These are phyloP conservation scores for Periconia sp. DNA, from an alignment of 2,329 filamentous ascomycete genomes.

Conservation along the genomic window DNA sequence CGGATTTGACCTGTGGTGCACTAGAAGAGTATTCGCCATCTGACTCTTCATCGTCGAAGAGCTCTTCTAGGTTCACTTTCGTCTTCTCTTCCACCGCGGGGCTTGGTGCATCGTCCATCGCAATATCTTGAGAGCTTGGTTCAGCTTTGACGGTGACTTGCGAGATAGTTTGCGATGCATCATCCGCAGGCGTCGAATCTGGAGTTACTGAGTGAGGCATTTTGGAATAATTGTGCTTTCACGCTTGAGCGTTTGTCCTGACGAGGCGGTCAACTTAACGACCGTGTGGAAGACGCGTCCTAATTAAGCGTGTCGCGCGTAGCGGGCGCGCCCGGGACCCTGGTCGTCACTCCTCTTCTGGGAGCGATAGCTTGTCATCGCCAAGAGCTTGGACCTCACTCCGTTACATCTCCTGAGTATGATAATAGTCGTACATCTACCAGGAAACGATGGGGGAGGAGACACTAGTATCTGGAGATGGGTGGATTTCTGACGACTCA, in stretches of 20 bases:
- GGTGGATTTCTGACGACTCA: constrained; percentile 51
- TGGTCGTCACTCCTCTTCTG: not conserved
- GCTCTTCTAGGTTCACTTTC: constrained; percentile 59
- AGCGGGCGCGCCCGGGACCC: constrained; percentile 10
- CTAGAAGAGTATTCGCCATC: constrained; percentile 66
- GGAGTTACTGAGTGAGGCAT: constrained; percentile 57
- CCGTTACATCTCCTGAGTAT: constrained; percentile 5
- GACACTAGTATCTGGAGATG: constrained; percentile 36
- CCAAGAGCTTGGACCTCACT: constrained; percentile 8
- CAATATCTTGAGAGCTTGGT: constrained; percentile 29
- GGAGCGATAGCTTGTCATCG: constrained; percentile 17
- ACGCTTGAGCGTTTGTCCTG: no score
- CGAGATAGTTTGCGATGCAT: constrained; percentile 42
- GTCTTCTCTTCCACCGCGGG: constrained; percentile 34
- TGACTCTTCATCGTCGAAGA: constrained; percentile 64
- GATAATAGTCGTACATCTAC: constrained; percentile 1
- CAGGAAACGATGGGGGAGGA: constrained; percentile 28
- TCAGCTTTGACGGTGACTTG: constrained; percentile 45
- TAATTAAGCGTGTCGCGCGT: constrained; percentile 30
- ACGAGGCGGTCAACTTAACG: no score
- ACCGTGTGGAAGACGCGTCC: constrained; percentile 22
- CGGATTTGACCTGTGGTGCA: constrained; percentile 52
- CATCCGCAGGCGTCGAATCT: constrained; percentile 46
- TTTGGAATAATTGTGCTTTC: constrained; percentile 10
- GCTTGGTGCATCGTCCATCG: constrained; percentile 38